Evolutionary conservation across 129 eudicot genomes (phyloP).

Genomic region (Tanacetum coccineum): DNA sequence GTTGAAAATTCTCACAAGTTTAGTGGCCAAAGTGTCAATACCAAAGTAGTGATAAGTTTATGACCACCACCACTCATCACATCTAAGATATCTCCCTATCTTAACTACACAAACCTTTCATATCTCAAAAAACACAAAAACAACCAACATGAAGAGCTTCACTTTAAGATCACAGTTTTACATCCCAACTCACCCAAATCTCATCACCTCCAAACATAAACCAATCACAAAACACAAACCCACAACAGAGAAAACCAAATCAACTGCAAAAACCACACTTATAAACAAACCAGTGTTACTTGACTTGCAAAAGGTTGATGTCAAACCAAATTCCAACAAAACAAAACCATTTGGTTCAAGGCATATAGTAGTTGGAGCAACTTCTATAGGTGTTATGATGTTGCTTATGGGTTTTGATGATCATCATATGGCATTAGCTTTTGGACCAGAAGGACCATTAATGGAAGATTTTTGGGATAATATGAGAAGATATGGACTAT

Average conservation of each 20-base stretch:
- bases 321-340: slow-evolving; percentile 26
- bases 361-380: slow-evolving; percentile 49
- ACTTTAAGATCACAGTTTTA: slow-evolving; percentile 36
- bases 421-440: slow-evolving; percentile 69
- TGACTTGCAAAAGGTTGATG: slow-evolving; percentile 23
- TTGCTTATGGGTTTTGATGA: slow-evolving; percentile 69
- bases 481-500: slow-evolving; percentile 93
- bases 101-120: slow-evolving; percentile 6
- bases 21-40: too few species aligned
- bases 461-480: slow-evolving; percentile 99
- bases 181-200: slow-evolving; percentile 34
- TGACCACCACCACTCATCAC: slow-evolving; percentile 28
- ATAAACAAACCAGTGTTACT: slow-evolving; percentile 16
- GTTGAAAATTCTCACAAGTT: too few species aligned
- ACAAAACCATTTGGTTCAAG: slow-evolving; percentile 34
- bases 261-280: slow-evolving; percentile 19
- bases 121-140: slow-evolving; percentile 15
- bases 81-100: slow-evolving; percentile 10
- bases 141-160: slow-evolving; percentile 36
- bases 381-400: slow-evolving; percentile 55
- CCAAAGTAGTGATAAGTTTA: too few species aligned
- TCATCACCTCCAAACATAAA: slow-evolving; percentile 26
- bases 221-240: slow-evolving; percentile 16
- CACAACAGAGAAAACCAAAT: slow-evolving; percentile 16
- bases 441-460: slow-evolving; percentile 93